Conservation (phyloP, 228 moss, liverwort and hornwort genomes). For the Sphagnum magellanicum region DNA sequence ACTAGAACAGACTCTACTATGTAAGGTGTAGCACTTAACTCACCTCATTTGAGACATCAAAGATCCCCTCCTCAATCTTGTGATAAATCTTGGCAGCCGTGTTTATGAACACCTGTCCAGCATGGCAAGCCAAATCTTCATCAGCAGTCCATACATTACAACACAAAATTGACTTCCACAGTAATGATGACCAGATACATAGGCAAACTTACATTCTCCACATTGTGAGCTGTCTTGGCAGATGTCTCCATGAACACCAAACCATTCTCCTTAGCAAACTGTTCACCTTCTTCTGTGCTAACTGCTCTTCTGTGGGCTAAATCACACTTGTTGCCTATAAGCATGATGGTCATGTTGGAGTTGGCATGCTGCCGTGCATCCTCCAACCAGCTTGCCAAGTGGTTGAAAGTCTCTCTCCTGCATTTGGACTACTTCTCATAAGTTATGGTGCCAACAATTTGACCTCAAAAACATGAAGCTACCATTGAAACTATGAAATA, state of each 20-base stretch:
- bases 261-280: slow-evolving; percentile 51
- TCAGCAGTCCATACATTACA: background rate
- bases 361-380: slow-evolving; percentile 51
- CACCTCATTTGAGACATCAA: slow-evolving; percentile 21
- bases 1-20: background rate
- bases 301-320: slow-evolving; percentile 45
- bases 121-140: background rate
- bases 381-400: slow-evolving; percentile 54
- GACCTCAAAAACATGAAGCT: too few relatives aligned
- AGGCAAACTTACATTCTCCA: slow-evolving; percentile 27
- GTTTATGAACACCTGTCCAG: slow-evolving; percentile 14
- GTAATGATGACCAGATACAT: background rate
- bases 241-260: slow-evolving; percentile 52
- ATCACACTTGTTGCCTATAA: slow-evolving; percentile 51
- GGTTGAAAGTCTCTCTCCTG: slow-evolving; percentile 54
- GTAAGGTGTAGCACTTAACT: background rate
- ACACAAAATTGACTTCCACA: background rate
- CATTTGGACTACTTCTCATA: too few relatives aligned
- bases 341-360: slow-evolving; percentile 58
- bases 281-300: slow-evolving; percentile 48
- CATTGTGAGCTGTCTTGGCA: slow-evolving; percentile 44
- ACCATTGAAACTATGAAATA: too few relatives aligned
- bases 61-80: slow-evolving; percentile 17
- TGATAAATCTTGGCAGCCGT: slow-evolving; percentile 20
- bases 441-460: too few relatives aligned